Evolutionary conservation across 2,329 filamentous ascomycete genomes (phyloP), one percentile per base, ranked within the genome.

Genomic region (Zalaria sp.): DNA sequence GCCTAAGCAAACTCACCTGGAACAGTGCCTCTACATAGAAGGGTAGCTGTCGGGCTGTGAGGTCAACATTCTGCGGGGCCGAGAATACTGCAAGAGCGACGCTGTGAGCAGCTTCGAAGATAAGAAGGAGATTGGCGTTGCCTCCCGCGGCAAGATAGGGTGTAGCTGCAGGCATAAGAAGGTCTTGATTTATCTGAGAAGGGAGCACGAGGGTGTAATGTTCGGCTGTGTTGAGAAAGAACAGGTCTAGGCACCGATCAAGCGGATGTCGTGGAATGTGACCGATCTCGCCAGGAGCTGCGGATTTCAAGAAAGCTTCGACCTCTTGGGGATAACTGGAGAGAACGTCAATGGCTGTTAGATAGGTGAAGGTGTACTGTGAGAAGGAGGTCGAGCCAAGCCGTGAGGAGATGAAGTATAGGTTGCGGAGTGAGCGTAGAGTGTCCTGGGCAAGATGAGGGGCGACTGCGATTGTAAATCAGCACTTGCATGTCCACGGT

Each of bases 71-170:
- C 47, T 83, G 79, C 1, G 87, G 84, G 40, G 83, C 81, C 0
- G 83, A 83, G 37, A 94, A 75, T 3, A 85, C 79, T 2, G 88
- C 78, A 4, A 95, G 73, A 49, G 85, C 75, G 35, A 88, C 76
- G 49, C 81, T 83, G 62, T 95, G 88, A 0, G 87, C 85, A 1
- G 88, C 78, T 60, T 95, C 88, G 52, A 93, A 93, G n/a, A 93
- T 76, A 34, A 79, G 72, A 2, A 79, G 62, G 6, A 83, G 66
- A 37, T 72, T 63, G 25, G 65, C 62, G 47, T 76, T 72, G 11
- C 68, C 68, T 26, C 70, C 72, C n/a, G 72, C 64, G 35, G 70
- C 67, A 3, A 95, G 74, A 55, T 93, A 91, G 1, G 81, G 73
- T 4, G 77, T 73, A 5, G 86, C 82, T 1, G 84, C 80, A 29